These are phyloP conservation scores for Lizonia empirigonia DNA, from an alignment of 2,329 filamentous ascomycete genomes.

Conservation along the genomic window DNA sequence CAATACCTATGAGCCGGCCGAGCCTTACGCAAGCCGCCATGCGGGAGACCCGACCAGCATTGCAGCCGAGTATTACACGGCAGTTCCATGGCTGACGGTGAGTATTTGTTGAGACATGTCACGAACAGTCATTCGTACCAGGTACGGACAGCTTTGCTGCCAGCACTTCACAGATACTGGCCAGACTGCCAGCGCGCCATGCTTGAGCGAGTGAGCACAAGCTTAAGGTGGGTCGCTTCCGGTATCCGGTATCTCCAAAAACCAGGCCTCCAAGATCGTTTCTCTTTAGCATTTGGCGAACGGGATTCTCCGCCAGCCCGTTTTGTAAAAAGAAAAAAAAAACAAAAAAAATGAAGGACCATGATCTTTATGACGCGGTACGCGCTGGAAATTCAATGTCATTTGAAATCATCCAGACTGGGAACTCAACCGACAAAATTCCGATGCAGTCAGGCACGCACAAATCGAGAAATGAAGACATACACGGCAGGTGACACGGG, in stretches of 20 bases:
- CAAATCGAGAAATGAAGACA: not conserved
- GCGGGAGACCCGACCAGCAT: constrained; percentile 16
- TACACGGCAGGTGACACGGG: not conserved
- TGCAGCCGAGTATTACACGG: constrained; percentile 26
- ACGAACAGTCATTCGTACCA: not conserved
- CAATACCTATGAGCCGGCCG: constrained; percentile 14
- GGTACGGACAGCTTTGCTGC: not conserved
- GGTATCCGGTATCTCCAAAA: not conserved
- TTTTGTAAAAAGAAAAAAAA: too few species aligned
- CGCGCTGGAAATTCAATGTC: not conserved
- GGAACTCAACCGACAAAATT: not conserved
- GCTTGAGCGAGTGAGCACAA: constrained; percentile 6
- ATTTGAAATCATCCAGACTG: not conserved
- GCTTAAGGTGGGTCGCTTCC: not conserved
- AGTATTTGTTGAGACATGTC: constrained; percentile 12
- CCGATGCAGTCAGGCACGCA: not conserved
- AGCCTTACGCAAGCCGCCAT: constrained; percentile 10
- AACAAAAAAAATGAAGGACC: too few species aligned
- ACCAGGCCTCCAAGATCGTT: not conserved
- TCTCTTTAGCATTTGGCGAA: not conserved
- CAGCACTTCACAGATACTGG: not conserved
- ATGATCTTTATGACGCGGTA: not conserved
- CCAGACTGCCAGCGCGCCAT: not conserved
- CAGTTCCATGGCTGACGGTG: constrained; percentile 12
- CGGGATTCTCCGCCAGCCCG: not conserved